Evolutionary conservation across 2,329 filamentous ascomycete species (phyloP).

Genomic region (Calonectria pseudoturangicola): DNA sequence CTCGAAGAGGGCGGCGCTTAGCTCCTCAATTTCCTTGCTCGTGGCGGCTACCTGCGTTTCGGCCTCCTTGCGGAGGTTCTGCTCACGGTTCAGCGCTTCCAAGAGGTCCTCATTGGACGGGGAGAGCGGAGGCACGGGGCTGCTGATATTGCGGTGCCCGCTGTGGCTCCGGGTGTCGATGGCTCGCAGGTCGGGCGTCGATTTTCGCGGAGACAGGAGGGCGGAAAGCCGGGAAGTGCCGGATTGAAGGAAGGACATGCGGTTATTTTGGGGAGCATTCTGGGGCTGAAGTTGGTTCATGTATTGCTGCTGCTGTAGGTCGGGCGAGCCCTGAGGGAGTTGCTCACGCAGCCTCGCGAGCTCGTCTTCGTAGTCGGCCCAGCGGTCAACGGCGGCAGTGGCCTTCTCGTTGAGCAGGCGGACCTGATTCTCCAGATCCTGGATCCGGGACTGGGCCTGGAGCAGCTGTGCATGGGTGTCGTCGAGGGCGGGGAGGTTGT

Average conservation of each 20-base stretch:
- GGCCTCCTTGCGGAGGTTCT: slow-evolving; percentile 79
- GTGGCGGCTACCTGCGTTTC: slow-evolving; percentile 81
- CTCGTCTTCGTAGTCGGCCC: slow-evolving; percentile 89
- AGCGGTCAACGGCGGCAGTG: slow-evolving; percentile 77
- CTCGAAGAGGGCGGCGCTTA: slow-evolving; percentile 84
- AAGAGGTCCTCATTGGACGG: slow-evolving; percentile 71
- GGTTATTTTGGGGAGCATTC: slow-evolving; percentile 53
- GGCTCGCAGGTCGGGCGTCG: slow-evolving; percentile 58
- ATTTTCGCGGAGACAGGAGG: slow-evolving; percentile 68
- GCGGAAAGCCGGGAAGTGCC: slow-evolving; percentile 67
- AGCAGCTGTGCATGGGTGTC: slow-evolving; percentile 66
- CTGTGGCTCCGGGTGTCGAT: slow-evolving; percentile 47
- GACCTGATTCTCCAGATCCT: slow-evolving; percentile 83
- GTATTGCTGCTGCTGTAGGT: slow-evolving; percentile 36
- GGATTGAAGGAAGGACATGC: slow-evolving; percentile 68
- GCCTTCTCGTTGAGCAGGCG: slow-evolving; percentile 82
- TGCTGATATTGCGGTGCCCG: slow-evolving; percentile 45
- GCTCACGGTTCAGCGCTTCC: slow-evolving; percentile 79
- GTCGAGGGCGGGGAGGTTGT: slow-evolving; percentile 60
- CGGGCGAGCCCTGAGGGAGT: slow-evolving; percentile 53
- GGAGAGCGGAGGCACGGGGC: slow-evolving; percentile 47
- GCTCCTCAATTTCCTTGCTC: slow-evolving; percentile 83
- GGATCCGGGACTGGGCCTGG: slow-evolving; percentile 76
- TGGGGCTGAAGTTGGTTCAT: slow-evolving; percentile 46
- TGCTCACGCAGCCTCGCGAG: slow-evolving; percentile 74